Evolutionary conservation across 768 basidiomycete species (phyloP), one percentile per base, ranked within the genome.

Genomic region (Agrocybe chaxingu): DNA sequence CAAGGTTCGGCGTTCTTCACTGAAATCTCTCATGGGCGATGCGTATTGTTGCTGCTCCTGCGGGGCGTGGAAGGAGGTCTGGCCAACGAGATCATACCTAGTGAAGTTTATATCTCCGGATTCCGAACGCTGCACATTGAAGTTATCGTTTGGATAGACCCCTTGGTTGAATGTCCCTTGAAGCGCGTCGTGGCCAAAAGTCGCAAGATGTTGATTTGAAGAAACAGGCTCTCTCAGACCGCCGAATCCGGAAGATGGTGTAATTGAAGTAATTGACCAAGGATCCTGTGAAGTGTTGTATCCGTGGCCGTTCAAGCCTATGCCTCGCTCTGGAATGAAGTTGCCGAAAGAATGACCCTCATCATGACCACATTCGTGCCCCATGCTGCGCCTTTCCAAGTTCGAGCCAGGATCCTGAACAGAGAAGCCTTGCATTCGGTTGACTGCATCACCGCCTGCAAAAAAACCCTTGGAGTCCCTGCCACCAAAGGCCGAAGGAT

Each of bases 401-500:
- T 55, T 16, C 8, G 58, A 40, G 31, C 47, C 39, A 41, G 51
- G 56, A 24, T 60, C 57, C 37, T 56, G 57, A 8, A 50, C 33
- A 18, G 69, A 71, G 49, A 61, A 61, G 12, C 57, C 48, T 16
- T 53, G 9, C n/a, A 51, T 42, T 43, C 56, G 39, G 66, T 60
- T 45, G 56, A 50, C 61, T 30, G 72, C 50, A 40, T 79, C 80
- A n/a, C 48, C 57, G 16, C 56, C 53, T 34, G 65, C 57, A 52
- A 73, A 73, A 30, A 70, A 62, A 33, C 67, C 65, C 35, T 68
- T 74, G 18, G 55, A 63, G 32, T 71, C 66, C 48, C 77, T 74
- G 18, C 79, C 75, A 46, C 74, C 76, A 55, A 86, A 80, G 7
- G 73, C 68, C 24, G 74, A 64, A n/a, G 80, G 77, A 65, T 90